A percentile compares a stretch with the other conserved stretches of the same genome.
Conservation (phyloP, 306 rosid species). For the peach (Prunus persica) region DNA sequence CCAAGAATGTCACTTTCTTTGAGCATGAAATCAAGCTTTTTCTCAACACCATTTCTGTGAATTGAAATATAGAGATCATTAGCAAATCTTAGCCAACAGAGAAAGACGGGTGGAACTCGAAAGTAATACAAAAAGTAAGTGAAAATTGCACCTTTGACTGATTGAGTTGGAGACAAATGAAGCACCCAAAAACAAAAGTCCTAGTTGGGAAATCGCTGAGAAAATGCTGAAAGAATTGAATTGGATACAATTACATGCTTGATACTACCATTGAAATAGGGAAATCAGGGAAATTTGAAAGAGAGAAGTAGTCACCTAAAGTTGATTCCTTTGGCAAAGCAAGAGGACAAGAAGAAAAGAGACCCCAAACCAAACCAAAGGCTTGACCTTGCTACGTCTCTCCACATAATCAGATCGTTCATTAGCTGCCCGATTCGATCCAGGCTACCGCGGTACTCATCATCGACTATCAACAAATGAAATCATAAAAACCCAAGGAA, state of each 20-base stretch:
- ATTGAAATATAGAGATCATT: background rate
- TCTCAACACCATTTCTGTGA: conserved; percentile 47
- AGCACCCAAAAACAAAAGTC: conserved; percentile 55
- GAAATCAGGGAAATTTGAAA: background rate
- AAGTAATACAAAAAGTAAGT: background rate
- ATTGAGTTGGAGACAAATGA: conserved; percentile 73
- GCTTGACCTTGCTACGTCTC: conserved; percentile 66
- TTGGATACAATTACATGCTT: background rate
- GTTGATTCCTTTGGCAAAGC: conserved; percentile 57
- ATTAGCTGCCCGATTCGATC: conserved; percentile 54
- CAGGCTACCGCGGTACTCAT: conserved; percentile 46
- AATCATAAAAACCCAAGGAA: background rate
- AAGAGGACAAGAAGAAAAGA: conserved; percentile 59
- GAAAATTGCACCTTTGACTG: conserved; percentile 49
- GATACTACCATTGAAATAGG: background rate
- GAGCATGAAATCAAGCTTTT: conserved; percentile 39
- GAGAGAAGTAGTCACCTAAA: conserved; percentile 47
- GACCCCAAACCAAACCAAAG: conserved; percentile 87
- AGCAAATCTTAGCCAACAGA: background rate
- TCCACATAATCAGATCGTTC: conserved; percentile 80
- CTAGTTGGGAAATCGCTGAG: conserved; percentile 64
- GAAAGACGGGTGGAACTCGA: background rate
- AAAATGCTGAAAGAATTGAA: conserved; percentile 52
- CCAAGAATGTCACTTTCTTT: conserved; percentile 72
- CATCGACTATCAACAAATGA: conserved; percentile 25